Conservation (phyloP, 352 stramenopile species). For the Pythium folliculosum region DNA sequence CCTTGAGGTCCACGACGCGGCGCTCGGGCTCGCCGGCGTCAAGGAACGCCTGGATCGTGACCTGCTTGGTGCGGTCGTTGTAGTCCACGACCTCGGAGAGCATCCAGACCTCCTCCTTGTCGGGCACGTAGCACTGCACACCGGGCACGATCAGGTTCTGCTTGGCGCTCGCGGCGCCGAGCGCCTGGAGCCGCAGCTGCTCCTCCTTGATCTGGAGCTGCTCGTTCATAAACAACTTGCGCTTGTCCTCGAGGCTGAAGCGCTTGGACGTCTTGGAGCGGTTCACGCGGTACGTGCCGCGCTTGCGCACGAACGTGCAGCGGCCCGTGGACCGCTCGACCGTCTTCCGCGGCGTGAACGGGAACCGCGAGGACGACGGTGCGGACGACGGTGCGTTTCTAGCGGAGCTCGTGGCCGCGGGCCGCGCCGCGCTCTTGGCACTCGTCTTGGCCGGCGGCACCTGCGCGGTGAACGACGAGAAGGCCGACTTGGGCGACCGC, state of each 20-base stretch:
- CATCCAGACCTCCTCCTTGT: constrained; percentile 87
- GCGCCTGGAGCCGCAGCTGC: constrained; percentile 60
- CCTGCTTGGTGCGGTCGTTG: constrained; percentile 79
- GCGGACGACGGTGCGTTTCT: not conserved
- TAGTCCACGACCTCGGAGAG: constrained; percentile 83
- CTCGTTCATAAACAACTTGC: constrained; percentile 81
- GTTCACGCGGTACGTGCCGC: constrained; percentile 68
- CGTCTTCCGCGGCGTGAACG: constrained; percentile 51
- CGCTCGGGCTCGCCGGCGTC: constrained; percentile 64
- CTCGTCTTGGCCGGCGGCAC: not conserved
- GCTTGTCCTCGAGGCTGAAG: constrained; percentile 86
- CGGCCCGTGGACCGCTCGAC: constrained; percentile 65
- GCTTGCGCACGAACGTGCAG: constrained; percentile 72
- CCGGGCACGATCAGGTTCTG: constrained; percentile 86
- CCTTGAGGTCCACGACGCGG: constrained; percentile 79
- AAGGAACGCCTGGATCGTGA: constrained; percentile 75
- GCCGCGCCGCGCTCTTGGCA: not conserved
- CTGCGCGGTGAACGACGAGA: constrained; percentile 30
- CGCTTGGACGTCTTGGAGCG: constrained; percentile 41
- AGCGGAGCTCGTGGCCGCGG: not conserved
- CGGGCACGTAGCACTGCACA: constrained; percentile 89
- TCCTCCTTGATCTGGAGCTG: constrained; percentile 83
- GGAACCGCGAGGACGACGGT: constrained; percentile 23
- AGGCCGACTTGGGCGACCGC: constrained; percentile 18
- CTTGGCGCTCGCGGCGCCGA: constrained; percentile 59